Evolutionary conservation across 176 grass and related monocot genomes (phyloP).

Genomic region (Paspalum notatum): DNA sequence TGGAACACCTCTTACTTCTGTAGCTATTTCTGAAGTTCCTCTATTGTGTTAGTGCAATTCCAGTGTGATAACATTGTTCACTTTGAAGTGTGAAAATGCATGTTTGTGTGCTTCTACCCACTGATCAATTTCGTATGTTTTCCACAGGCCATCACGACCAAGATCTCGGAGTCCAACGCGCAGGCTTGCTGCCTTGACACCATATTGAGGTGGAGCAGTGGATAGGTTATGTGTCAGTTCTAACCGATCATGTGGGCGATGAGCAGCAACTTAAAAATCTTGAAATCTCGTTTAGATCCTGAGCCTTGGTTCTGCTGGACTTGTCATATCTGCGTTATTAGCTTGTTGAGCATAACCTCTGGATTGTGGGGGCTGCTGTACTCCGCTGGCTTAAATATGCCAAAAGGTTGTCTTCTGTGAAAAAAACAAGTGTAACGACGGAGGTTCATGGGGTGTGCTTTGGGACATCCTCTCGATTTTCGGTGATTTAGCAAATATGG

Average conservation of each 20-base stretch:
- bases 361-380: background rate
- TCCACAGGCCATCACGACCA: slow-evolving; percentile 36
- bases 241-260: slow-evolving; percentile 1
- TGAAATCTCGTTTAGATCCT: background rate
- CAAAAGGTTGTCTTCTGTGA: background rate
- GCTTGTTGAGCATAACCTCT: background rate
- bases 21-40: background rate
- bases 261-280: slow-evolving; percentile 3
- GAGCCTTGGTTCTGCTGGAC: background rate
- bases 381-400: background rate
- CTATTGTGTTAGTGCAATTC: background rate
- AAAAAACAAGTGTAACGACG: background rate
- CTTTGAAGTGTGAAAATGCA: background rate
- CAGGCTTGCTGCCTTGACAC: slow-evolving; percentile 38
- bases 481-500: background rate
- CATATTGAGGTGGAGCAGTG: slow-evolving; percentile 9
- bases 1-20: background rate
- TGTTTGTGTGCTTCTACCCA: background rate
- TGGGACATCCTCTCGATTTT: background rate
- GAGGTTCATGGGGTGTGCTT: background rate
- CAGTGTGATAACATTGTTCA: background rate
- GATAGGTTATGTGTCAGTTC: background rate
- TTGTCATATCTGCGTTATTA: background rate
- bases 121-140: slow-evolving; percentile 24
- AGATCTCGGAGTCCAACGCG: slow-evolving; percentile 53